Base-by-base conservation (phyloP, 345 rosid species). In the Corymbia maculata region DNA sequence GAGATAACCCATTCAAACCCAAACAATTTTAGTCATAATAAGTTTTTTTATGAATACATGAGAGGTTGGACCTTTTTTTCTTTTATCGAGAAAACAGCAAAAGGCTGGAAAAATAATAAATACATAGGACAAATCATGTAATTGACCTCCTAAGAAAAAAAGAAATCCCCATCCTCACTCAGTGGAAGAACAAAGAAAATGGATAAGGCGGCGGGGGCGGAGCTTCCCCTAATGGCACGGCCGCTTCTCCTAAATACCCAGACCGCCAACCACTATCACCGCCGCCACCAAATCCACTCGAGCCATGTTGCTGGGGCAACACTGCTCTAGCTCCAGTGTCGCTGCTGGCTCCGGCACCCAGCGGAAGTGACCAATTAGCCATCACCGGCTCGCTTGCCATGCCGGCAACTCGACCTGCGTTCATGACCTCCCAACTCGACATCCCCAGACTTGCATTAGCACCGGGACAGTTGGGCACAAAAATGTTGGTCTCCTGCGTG, bases 161-260 rank as follows among this genome's bases (percentile, higher is more conserved):
- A 57, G 9, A 36, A 70, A 8, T 70, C 36, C 24, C 2, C 14
- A 5, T 36, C 26, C 13, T 36, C 49, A 75, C 82, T 75, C 19
- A 75, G 82, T 75, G 47, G 24, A 75, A 36, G 82, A 95, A 92
- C 86, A 95, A 90, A 24, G 96, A 94, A 91, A 95, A 95, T 88
- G 97, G 97, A 95, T 95, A 94, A 94, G 96, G 94, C 88, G 92
- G 94, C 28, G 93, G 90, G 22, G 92, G 87, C 6, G 91, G 85
- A 88, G 92, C 94, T 90, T 85, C 92, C 80, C 80, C 92, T 85
- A 93, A 89, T 61, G 87, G 92, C 88, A 90, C 93, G 88, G 64
- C 90, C 90, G 85, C 86, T 28, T 90, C 95, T 44, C 92, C 91
- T 19, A 91, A 88, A 88, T 88, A 92, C 57, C 91, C 89, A 49